A percentile compares a stretch with the other conserved stretches of the same genome.
These are phyloP conservation scores for Torulaspora microellipsoides DNA, from an alignment of 805 yeast genomes.

Conservation along the genomic window DNA sequence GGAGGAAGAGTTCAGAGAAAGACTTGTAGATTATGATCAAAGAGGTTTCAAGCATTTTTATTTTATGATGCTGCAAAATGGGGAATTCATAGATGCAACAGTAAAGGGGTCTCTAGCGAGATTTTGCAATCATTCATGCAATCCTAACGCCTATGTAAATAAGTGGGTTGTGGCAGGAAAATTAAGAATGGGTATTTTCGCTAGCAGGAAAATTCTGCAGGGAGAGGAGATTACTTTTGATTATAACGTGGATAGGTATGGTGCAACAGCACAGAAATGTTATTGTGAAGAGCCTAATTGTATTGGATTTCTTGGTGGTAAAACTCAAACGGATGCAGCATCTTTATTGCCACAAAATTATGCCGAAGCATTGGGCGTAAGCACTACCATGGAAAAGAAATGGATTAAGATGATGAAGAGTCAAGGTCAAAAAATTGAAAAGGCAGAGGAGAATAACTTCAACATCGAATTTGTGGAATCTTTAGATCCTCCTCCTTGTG, in stretches of 20 bases:
- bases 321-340: constrained; percentile 92
- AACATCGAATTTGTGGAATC: constrained; percentile 62
- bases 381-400: constrained; percentile 59
- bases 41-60: constrained; percentile 75
- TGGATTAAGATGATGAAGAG: constrained; percentile 62
- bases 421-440: constrained; percentile 40
- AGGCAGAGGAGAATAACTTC: constrained; percentile 48
- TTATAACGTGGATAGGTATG: constrained; percentile 93
- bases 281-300: constrained; percentile 92
- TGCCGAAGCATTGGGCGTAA: constrained; percentile 81
- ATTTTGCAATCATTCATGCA: constrained; percentile 92
- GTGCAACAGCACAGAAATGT: constrained; percentile 91
- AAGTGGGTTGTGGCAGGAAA: constrained; percentile 95
- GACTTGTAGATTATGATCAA: constrained; percentile 71
- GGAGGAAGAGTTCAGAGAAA: constrained; percentile 63
- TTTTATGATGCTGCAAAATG: constrained; percentile 92
- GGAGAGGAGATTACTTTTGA: constrained; percentile 86
- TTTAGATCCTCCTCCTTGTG: constrained; percentile 49
- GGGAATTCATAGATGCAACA: constrained; percentile 94
- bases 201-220: constrained; percentile 59
- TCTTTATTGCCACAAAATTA: constrained; percentile 75
- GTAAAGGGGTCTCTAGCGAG: constrained; percentile 82
- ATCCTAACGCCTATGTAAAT: constrained; percentile 91
- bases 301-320: constrained; percentile 91
- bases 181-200: constrained; percentile 90